Conservation (phyloP, 139 green algal species). For the Zygnema cylindricum region DNA sequence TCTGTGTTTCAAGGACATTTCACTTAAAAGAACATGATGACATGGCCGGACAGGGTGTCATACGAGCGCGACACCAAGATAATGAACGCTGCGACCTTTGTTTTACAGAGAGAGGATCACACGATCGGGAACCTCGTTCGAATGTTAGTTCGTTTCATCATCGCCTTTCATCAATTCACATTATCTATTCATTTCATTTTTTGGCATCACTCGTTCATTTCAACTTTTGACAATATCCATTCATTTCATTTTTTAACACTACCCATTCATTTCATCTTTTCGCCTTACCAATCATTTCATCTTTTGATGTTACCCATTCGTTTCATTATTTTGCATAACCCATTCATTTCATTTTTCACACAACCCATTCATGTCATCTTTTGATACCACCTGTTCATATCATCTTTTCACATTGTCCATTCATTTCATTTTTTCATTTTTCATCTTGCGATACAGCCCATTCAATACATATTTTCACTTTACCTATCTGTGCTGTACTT, state of each 20-base stretch:
- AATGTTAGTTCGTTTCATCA: slow-evolving; percentile 63
- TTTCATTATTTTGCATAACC: background rate
- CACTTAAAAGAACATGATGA: too few relatives aligned
- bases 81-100: slow-evolving; percentile 84
- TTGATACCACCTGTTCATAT: too few relatives aligned
- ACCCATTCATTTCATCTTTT: background rate
- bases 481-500: too few relatives aligned
- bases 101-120: slow-evolving; percentile 90
- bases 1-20: too few relatives aligned
- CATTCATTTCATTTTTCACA: too few relatives aligned
- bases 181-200: background rate
- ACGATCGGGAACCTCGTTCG: slow-evolving; percentile 93
- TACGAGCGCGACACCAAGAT: slow-evolving; percentile 87
- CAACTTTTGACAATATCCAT: background rate
- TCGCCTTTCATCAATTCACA: too few relatives aligned
- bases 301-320: background rate
- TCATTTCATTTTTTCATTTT: too few relatives aligned
- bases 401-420: too few relatives aligned
- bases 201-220: background rate
- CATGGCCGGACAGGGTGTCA: slow-evolving; percentile 66
- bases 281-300: background rate
- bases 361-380: too few relatives aligned
- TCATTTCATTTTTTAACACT: background rate
- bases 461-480: too few relatives aligned
- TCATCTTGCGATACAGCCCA: too few relatives aligned